Percentiles rank a stretch among this genome's conserved stretches.
Evolutionary conservation across 805 yeast genomes (phyloP).

Genomic region (Dipodascopsis uninucleata): DNA sequence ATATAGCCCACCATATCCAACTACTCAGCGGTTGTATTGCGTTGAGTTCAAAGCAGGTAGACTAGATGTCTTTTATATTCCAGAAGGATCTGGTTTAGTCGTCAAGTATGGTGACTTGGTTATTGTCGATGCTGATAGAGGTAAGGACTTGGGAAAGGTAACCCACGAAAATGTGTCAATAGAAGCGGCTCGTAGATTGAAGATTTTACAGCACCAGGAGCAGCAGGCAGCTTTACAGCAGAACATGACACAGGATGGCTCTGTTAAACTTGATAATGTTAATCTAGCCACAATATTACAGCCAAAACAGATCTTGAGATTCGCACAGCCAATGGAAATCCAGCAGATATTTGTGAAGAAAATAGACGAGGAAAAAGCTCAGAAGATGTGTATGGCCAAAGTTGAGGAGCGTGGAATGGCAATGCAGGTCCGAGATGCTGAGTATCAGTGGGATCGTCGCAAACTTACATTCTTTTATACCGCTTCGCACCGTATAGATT

Average conservation of each 20-base stretch:
- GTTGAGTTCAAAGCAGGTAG: constrained; percentile 79
- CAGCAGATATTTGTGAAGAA: constrained; percentile 54
- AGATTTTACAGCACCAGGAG: constrained; percentile 63
- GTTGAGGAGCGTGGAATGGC: constrained; percentile 46
- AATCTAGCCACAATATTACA: constrained; percentile 19
- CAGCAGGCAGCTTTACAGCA: constrained; percentile 60
- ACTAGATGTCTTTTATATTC: constrained; percentile 68
- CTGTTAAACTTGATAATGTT: constrained; percentile 23
- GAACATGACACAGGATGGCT: constrained; percentile 36
- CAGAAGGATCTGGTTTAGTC: constrained; percentile 39
- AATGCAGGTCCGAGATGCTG: constrained; percentile 71
- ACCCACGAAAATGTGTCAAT: constrained; percentile 53
- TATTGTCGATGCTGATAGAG: constrained; percentile 81
- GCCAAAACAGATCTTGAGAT: constrained; percentile 64
- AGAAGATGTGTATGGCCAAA: constrained; percentile 57
- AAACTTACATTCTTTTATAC: constrained; percentile 72
- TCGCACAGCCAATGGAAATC: constrained; percentile 61
- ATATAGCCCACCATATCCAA: constrained; percentile 3
- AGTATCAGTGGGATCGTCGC: constrained; percentile 80
- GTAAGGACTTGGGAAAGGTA: constrained; percentile 69
- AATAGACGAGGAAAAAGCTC: constrained; percentile 68
- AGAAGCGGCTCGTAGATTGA: constrained; percentile 66
- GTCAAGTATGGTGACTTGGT: constrained; percentile 62
- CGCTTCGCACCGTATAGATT: constrained; percentile 67
- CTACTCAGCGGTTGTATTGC: constrained; percentile 44